Evolutionary conservation across 1,284 basidiomycete species (phyloP), one percentile per base, ranked within the genome.

Genomic region (Ceratobasidium sp.): DNA sequence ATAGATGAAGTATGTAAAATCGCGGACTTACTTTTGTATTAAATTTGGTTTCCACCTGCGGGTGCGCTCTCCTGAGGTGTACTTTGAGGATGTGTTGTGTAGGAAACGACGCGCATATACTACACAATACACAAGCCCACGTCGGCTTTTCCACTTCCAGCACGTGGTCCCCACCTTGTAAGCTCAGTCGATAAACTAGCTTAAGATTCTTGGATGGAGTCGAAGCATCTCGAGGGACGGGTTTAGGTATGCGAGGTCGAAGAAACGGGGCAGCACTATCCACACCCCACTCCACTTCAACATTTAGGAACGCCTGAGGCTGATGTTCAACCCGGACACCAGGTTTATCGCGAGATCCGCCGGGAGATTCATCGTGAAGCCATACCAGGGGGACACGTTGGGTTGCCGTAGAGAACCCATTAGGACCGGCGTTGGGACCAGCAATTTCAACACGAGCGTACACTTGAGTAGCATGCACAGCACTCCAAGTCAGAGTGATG

Each of bases 71-170:
- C 29, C 57, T 25, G n/a, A 62, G 29, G 34, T 73, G 70, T 19
- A 64, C 70, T 52, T 59, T 57, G 3, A 73, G 59, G 1, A 73
- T 37, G 17, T 73, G 70, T 49, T 37, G 59, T 15, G 57, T 64
- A 11, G 70, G 70, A 34, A 73, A 73, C 15, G 70, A 57, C 49
- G 70, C 70, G 70, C 70, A 73, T 73, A 73, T 52, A 73, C 32
- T 64, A 40, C 70, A 73, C 17, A 73, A 49, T n/a, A 56, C 40
- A n/a, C 70, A 73, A 37, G 59, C 59, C 70, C 70, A 73, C 11
- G 46, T 25, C 13, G 49, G 43, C 25, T 49, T 61, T 5, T 46
- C 40, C 46, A 51, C 40, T 44, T 51, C 57, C 32, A 73, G 25
- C 7, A 37, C 25, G 32, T 62, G 34, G 19, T 22, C 25, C 9